A percentile compares a stretch with the other conserved stretches of the same genome.
Evolutionary conservation across 345 rosid species (phyloP).

Genomic region (Salix dunnii): DNA sequence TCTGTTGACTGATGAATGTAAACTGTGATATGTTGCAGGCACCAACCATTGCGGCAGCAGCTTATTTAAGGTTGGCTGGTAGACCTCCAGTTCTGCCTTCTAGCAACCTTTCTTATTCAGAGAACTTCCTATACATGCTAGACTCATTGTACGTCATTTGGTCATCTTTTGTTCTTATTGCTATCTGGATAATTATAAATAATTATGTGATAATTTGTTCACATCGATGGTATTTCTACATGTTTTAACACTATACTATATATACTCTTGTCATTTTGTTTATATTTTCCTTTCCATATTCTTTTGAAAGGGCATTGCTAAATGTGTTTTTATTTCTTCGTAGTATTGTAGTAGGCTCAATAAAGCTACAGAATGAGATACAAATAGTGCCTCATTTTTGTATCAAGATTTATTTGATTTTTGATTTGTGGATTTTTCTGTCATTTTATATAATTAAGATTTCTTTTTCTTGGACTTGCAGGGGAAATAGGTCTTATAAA

Average conservation of each 20-base stretch:
- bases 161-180: not conserved
- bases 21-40: conserved; percentile 12
- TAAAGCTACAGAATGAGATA: not conserved
- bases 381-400: not conserved
- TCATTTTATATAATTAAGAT: not conserved
- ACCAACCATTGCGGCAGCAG: conserved; percentile 93
- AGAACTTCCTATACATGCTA: conserved; percentile 92
- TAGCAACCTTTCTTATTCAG: conserved; percentile 78
- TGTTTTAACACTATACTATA: not conserved
- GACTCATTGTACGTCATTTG: conserved; percentile 69
- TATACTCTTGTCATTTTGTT: not conserved
- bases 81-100: conserved; percentile 97
- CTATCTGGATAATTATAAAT: not conserved
- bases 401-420: not conserved
- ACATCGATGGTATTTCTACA: not conserved
- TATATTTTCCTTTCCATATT: not conserved
- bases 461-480: conserved; percentile 29
- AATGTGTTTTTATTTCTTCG: not conserved
- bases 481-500: conserved; percentile 78
- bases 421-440: not conserved
- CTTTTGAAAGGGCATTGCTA: not conserved
- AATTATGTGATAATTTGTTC: not conserved
- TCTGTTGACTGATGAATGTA: not conserved
- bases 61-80: conserved; percentile 94
- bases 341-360: not conserved